Base-by-base conservation (phyloP, 2,329 filamentous ascomycete species). In the Ceratocystiopsis minuta region DNA sequence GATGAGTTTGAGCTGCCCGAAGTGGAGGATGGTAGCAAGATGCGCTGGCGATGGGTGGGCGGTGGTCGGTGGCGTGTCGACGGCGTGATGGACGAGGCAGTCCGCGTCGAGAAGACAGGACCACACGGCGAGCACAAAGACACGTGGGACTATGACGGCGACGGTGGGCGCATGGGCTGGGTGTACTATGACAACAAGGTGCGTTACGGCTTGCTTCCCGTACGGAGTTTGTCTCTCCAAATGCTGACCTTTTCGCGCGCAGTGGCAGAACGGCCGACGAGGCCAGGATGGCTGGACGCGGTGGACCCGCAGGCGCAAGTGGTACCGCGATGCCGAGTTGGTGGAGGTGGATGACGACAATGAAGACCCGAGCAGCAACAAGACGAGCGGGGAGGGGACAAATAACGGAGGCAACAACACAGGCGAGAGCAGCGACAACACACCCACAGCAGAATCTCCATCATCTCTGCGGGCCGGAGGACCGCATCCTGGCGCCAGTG, bases 121-220 rank as follows among this genome's bases (percentile, higher is more conserved):
- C 37, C 45, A 9, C 46, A 51, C 12, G 50, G 46, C 16, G 48
- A 48, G 53, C 60, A 55, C 55, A 60, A 50, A 52, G 64, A 54
- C 41, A 57, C 61, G 50, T 63, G 56, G 56, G 72, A 66, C 45
- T 72, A 71, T 48, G 72, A 75, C 42, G 65, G 66, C 3, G 65
- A 72, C 1, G 69, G 77, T 18, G 79, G 72, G 4, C 76, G 62
- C 53, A 72, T 78, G 50, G 90, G 87, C 1, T 98, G 90, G 90
- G 84, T 94, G 34, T 98, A 90, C 59, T 98, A 95, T 55, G 90
- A 98, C 54, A 96, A 88, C 57, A 95, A 94, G 76, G 84, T 85
- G 62, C 46, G 64, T 51, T 39, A 18, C 9, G 24, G 6, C 7
- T 28, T 28, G 7, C 11, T 28, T 28, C 24, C 24, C n/a, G n/a